phyloP scores from a whole-genome alignment of 768 basidiomycete species.

The Mycena indigotica region DNA sequence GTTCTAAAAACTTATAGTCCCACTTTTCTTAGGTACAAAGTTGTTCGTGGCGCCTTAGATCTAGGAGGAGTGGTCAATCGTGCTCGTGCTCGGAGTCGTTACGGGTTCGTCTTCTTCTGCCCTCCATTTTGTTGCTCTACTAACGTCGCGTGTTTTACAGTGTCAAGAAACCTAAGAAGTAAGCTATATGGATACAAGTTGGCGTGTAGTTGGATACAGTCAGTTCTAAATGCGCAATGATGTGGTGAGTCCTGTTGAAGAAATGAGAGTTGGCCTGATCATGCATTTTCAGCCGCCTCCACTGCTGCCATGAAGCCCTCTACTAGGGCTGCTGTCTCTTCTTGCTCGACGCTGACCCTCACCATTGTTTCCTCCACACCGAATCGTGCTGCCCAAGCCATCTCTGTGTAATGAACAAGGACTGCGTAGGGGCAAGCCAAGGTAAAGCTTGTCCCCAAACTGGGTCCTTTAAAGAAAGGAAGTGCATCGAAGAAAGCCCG shows the following conservation, averaged over 20 bases:
- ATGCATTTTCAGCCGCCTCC: conserved; percentile 62
- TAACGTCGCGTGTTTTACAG: conserved; percentile 32
- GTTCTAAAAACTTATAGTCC: no score
- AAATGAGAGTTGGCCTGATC: conserved; percentile 15
- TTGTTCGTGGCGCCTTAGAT: conserved; percentile 91
- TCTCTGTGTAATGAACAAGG: conserved; percentile 85
- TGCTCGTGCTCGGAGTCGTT: conserved; percentile 81
- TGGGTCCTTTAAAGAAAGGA: conserved; percentile 85
- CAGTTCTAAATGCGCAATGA: conserved; percentile 24
- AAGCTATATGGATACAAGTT: conserved; percentile 25
- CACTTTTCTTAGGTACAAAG: conserved; percentile 90
- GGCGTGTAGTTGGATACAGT: conserved; percentile 48
- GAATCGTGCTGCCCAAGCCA: conserved; percentile 88
- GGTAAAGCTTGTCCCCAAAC: conserved; percentile 94
- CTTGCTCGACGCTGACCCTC: conserved; percentile 89
- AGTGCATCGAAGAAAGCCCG: conserved; percentile 84
- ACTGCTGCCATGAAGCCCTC: conserved; percentile 65
- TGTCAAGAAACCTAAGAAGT: conserved; percentile 89
- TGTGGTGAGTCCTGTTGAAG: conserved; percentile 38
- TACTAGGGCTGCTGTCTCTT: conserved; percentile 62
- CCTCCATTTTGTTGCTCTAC: background rate
- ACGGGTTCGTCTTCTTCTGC: conserved; percentile 71
- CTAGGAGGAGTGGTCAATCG: conserved; percentile 88
- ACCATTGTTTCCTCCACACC: conserved; percentile 86
- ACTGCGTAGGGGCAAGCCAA: conserved; percentile 93